Evolutionary conservation across 2,329 filamentous ascomycete genomes (phyloP).

Genomic region (Lasiodiplodia hormozganensis): DNA sequence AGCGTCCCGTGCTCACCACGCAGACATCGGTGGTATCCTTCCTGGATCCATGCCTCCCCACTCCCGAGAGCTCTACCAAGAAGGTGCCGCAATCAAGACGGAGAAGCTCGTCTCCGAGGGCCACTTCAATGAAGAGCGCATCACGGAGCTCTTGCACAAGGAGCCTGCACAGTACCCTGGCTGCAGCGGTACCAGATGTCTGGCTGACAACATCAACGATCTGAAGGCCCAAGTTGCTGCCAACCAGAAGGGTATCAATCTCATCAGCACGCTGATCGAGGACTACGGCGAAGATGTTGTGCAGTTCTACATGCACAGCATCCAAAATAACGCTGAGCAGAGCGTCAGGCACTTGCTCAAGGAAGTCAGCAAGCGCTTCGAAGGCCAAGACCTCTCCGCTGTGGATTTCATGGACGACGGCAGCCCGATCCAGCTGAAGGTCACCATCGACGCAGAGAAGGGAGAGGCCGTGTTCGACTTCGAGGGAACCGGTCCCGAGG

Average conservation of each 20-base stretch:
- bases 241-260: slow-evolving; percentile 82
- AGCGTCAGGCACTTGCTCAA: slow-evolving; percentile 78
- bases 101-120: slow-evolving; percentile 77
- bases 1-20: slow-evolving; percentile 80
- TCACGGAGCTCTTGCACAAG: slow-evolving; percentile 73
- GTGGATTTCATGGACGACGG: slow-evolving; percentile 90
- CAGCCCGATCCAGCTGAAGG: slow-evolving; percentile 74
- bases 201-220: slow-evolving; percentile 85
- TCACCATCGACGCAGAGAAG: slow-evolving; percentile 75
- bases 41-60: slow-evolving; percentile 85
- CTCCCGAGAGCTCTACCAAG: slow-evolving; percentile 65
- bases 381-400: slow-evolving; percentile 73
- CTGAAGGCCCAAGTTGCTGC: slow-evolving; percentile 86
- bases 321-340: slow-evolving; percentile 80
- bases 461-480: slow-evolving; percentile 83
- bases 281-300: slow-evolving; percentile 81
- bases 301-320: slow-evolving; percentile 82
- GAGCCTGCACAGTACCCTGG: slow-evolving; percentile 78
- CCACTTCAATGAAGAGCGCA: slow-evolving; percentile 77
- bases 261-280: slow-evolving; percentile 75
- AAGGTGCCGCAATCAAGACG: slow-evolving; percentile 63
- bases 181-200: slow-evolving; percentile 78
- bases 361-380: slow-evolving; percentile 71
- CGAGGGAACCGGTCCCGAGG: slow-evolving; percentile 77
- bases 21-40: slow-evolving; percentile 83